These are phyloP conservation scores for Selaginella tamariscina DNA, from an alignment of 75 land plant genomes.

Conservation along the genomic window DNA sequence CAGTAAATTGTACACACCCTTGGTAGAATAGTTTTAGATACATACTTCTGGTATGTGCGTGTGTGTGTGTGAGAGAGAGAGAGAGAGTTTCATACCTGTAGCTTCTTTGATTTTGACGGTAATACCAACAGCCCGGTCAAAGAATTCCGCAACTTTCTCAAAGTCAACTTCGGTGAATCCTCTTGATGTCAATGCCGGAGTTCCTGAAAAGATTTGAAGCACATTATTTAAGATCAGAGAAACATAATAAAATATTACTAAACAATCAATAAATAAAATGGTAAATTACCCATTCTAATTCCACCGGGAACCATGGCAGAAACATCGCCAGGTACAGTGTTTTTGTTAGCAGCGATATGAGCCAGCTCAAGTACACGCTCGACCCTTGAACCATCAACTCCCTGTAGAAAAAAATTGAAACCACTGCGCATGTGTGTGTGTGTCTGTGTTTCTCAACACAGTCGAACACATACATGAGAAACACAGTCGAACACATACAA, in stretches of 20 bases:
- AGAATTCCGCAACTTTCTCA: conserved; percentile 83
- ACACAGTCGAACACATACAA: no score
- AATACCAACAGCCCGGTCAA: conserved; percentile 65
- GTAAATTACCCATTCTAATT: conserved; percentile 97
- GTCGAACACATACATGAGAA: no score
- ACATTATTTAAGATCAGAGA: neutral
- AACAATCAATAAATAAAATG: no score
- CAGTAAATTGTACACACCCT: neutral
- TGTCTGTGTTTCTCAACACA: neutral
- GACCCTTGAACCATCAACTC: conserved; percentile 95
- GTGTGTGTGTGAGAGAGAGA: neutral
- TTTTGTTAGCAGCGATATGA: conserved; percentile 97
- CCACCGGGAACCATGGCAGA: conserved; percentile 99
- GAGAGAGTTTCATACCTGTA: conserved; percentile 24
- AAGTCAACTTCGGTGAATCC: conserved; percentile 89
- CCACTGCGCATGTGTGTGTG: neutral
- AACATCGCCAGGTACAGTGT: conserved; percentile 98
- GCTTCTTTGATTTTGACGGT: conserved; percentile 67
- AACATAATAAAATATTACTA: neutral
- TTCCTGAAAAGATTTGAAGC: conserved; percentile 36
- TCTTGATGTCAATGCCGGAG: conserved; percentile 91
- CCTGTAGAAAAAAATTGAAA: conserved; percentile 32
- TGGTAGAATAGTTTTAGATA: neutral
- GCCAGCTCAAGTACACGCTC: conserved; percentile 87
- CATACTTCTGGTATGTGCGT: neutral